Percentiles rank a stretch among this genome's conserved stretches.
Evolutionary conservation across 352 stramenopile genomes (phyloP).

Genomic region (Phytophthora hybrid): DNA sequence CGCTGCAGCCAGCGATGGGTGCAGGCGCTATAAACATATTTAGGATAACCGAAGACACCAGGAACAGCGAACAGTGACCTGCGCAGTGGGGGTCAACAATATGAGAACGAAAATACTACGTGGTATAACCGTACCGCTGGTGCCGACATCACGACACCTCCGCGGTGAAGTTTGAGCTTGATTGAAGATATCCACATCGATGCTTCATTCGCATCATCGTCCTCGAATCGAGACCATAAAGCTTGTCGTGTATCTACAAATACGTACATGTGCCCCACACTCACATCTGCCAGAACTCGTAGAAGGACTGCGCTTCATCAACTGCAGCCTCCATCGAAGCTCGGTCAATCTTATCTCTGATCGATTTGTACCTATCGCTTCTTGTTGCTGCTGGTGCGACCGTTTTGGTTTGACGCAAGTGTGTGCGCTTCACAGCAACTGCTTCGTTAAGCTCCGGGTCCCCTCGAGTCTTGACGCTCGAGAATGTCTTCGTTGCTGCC

Average conservation of each 20-base stretch:
- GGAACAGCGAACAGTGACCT: not conserved
- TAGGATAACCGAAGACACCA: constrained; percentile 4
- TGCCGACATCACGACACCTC: constrained; percentile 4
- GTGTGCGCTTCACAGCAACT: constrained; percentile 1
- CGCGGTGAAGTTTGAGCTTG: constrained; percentile 18
- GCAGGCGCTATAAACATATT: not conserved
- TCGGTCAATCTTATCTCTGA: constrained; percentile 37
- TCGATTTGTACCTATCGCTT: constrained; percentile 31
- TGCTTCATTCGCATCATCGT: constrained; percentile 27
- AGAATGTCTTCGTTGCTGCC: constrained; percentile 18
- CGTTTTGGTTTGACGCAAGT: constrained; percentile 24
- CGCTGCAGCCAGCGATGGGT: not conserved
- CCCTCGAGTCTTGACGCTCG: constrained; percentile 7
- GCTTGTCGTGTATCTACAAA: constrained; percentile 23
- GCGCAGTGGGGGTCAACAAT: not conserved
- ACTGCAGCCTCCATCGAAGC: constrained; percentile 43
- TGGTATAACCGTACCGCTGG: not conserved
- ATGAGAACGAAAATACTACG: not conserved
- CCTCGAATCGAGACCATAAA: constrained; percentile 7
- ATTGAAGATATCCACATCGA: constrained; percentile 21
- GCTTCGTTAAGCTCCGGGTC: not conserved
- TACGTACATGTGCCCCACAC: not conserved
- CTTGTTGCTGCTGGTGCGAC: constrained; percentile 1
- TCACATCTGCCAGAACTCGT: constrained; percentile 54
- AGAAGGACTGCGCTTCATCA: constrained; percentile 41